Conservation (phyloP, 139 green algal genomes). For the Chlorella sp. region DNA sequence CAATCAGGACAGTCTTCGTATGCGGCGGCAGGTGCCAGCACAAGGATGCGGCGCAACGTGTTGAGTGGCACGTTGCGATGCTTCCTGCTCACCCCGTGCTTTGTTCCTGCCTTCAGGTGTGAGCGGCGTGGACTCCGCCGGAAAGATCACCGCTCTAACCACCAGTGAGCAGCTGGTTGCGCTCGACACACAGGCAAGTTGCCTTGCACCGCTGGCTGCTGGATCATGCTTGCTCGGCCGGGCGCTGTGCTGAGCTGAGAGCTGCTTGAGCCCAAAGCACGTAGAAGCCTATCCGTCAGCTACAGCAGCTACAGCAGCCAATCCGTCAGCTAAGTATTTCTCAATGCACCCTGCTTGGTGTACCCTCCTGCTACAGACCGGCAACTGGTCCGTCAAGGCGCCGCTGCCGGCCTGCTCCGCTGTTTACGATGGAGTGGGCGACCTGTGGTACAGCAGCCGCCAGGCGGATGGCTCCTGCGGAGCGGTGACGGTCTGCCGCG, state of each 20-base stretch:
- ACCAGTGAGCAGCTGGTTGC: background rate
- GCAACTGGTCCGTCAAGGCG: background rate
- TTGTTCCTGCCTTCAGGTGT: background rate
- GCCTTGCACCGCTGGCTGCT: background rate
- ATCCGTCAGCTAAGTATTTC: background rate
- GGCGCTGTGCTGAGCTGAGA: no score
- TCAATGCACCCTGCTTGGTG: background rate
- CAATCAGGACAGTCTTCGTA: no score
- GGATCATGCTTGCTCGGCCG: no score
- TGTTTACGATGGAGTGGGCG: background rate
- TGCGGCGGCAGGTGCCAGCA: no score
- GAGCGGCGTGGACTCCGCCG: background rate
- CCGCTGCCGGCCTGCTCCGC: constrained; percentile 1
- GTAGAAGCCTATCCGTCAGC: no score
- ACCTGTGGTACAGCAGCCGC: constrained; percentile 13
- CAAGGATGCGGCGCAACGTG: no score
- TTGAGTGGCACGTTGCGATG: no score
- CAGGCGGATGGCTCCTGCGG: background rate
- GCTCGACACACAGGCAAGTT: background rate
- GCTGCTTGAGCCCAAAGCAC: no score
- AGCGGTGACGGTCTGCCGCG: background rate
- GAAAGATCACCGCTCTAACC: background rate
- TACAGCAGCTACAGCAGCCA: no score
- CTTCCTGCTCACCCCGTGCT: no score
- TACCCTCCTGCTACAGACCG: background rate